phyloP scores from a whole-genome alignment of 176 grass and related monocot species.

The Oryza australiensis region DNA sequence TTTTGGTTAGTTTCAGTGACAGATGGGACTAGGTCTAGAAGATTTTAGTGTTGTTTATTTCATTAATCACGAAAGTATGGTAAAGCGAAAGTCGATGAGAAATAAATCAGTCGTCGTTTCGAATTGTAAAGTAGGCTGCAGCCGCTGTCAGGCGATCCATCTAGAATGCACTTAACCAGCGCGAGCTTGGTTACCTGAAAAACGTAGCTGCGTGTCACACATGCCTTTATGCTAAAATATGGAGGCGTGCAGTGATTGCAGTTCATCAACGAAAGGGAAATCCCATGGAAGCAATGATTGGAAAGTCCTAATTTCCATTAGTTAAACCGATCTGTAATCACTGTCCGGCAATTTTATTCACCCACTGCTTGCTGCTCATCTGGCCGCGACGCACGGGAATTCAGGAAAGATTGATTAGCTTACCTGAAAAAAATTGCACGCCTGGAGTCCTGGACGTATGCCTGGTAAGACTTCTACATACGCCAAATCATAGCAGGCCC shows the following conservation, averaged over 20 bases:
- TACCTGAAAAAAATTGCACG: slow-evolving; percentile 12
- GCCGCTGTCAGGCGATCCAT: slow-evolving; percentile 13
- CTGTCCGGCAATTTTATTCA: slow-evolving; percentile 23
- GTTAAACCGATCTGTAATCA: slow-evolving; percentile 24
- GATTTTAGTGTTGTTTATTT: neutral
- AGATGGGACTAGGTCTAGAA: slow-evolving; percentile 12
- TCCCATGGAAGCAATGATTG: slow-evolving; percentile 31
- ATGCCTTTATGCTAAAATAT: slow-evolving; percentile 29
- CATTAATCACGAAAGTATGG: slow-evolving; percentile 18
- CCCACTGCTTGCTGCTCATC: slow-evolving; percentile 4
- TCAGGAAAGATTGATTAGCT: neutral
- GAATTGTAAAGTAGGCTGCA: neutral
- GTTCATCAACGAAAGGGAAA: slow-evolving; percentile 2
- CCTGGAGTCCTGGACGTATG: neutral
- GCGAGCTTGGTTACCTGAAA: slow-evolving; percentile 11
- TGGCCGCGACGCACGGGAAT: slow-evolving; percentile 32
- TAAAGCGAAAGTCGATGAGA: slow-evolving; percentile 11
- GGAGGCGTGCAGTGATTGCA: neutral
- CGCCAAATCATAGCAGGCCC: slow-evolving; percentile 23
- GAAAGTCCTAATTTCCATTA: neutral
- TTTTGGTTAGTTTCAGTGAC: slow-evolving; percentile 5
- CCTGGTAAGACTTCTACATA: neutral
- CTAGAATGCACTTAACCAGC: slow-evolving; percentile 38
- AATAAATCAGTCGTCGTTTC: slow-evolving; percentile 10
- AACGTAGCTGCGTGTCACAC: slow-evolving; percentile 4